Conservation (phyloP, 306 rosid genomes). For the Glycine soja region DNA sequence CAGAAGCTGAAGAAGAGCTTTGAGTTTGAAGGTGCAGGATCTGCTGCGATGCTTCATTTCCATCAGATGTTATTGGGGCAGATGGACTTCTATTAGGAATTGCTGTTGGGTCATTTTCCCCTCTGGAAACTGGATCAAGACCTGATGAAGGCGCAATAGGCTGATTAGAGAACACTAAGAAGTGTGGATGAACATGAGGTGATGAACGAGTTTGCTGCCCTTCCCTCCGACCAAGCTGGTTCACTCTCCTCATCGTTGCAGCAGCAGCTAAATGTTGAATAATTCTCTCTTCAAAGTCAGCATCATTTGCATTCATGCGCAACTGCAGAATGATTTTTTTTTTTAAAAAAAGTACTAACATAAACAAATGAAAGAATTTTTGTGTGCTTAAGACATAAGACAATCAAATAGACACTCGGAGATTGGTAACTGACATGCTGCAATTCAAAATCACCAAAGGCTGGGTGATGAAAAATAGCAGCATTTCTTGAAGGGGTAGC, state of each 20-base stretch:
- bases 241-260: conserved; percentile 81
- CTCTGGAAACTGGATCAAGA: conserved; percentile 52
- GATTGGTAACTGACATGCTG: conserved; percentile 66
- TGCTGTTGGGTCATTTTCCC: conserved; percentile 55
- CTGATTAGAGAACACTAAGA: conserved; percentile 64
- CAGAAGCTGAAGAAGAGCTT: conserved; percentile 56
- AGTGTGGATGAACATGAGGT: conserved; percentile 70
- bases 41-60: conserved; percentile 57
- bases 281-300: conserved; percentile 76
- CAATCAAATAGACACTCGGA: conserved; percentile 34
- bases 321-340: conserved; percentile 60
- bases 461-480: conserved; percentile 69
- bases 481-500: conserved; percentile 65
- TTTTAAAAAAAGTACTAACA: neutral
- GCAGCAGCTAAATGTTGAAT: conserved; percentile 93
- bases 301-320: conserved; percentile 58
- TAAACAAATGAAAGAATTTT: conserved; percentile 33
- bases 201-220: conserved; percentile 60
- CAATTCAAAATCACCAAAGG: conserved; percentile 70
- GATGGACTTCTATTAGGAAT: conserved; percentile 60
- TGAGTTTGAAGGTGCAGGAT: conserved; percentile 56
- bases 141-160: conserved; percentile 54
- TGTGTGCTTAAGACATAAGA: conserved; percentile 12
- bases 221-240: conserved; percentile 70
- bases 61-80: conserved; percentile 55